Base-by-base conservation (phyloP, 495 filamentous ascomycete species). In the Cercophora samala region DNA sequence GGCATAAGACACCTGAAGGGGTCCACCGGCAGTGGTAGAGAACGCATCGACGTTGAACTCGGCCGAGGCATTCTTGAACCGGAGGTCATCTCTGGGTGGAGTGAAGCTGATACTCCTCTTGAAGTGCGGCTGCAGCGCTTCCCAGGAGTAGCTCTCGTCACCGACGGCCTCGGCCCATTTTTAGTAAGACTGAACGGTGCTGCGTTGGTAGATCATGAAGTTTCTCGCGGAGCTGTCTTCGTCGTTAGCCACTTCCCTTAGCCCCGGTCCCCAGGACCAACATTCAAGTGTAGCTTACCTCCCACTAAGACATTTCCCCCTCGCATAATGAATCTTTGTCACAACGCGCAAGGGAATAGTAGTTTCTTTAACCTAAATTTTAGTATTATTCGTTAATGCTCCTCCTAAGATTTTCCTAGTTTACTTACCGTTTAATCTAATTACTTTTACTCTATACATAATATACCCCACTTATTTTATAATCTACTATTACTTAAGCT, bases 121-220 rank as follows among this genome's bases (percentile, higher is more conserved):
- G 65, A 83, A 90, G 66, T 80, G 87, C 0, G 85, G 84, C 0
- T 87, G 74, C 0, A 86, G 64, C 6, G 82, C 76, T 9, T 85
- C 78, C 32, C 78, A 90, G 3, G 74, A 75, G 67, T 85, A 91
- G 62, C 76, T 81, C 1, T 79, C 59, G 68, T 90, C 88, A 52
- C 82, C 80, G 5, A 89, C 85, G 0, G 61, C 52, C 26, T 86
- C 80, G 0, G 87, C 87, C 87, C 87, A 90, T 66, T 74, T 69
- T 15, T 85, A 73, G 67, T 81, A 82, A 0, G 84, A 73, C 58
- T 60, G 58, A 5, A 23, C 24, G 8, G 58, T 60, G 5, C 58
- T 22, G 3, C 58, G 58, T 32, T 60, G 58, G 24, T 60, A 60
- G 24, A 60, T 60, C 58, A 60, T 63, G 32, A 42, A 46, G 60